These are phyloP conservation scores for Calendula officinalis DNA, from an alignment of 129 eudicot species.

Conservation along the genomic window DNA sequence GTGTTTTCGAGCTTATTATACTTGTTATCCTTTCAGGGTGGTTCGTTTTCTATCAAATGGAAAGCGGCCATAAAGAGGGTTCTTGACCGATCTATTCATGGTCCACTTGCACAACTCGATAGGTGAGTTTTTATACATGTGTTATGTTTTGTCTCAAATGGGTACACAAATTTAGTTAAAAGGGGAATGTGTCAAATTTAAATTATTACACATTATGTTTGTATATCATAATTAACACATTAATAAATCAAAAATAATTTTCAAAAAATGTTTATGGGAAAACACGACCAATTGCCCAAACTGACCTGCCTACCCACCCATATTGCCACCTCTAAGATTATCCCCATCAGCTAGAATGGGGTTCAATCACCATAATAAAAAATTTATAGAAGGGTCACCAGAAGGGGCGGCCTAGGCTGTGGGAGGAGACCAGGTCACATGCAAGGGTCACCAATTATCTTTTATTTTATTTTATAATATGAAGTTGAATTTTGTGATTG, in stretches of 20 bases:
- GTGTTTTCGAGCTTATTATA: background rate
- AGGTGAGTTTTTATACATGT: conserved; percentile 32
- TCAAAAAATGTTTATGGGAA: background rate
- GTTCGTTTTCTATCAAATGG: conserved; percentile 76
- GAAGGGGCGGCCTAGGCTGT: too few species aligned
- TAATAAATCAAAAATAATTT: background rate
- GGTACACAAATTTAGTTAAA: background rate
- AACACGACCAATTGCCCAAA: background rate
- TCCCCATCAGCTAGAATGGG: too few species aligned
- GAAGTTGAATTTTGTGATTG: too few species aligned
- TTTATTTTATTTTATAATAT: too few species aligned
- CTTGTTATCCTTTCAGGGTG: conserved; percentile 51
- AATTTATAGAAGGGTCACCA: too few species aligned
- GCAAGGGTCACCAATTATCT: too few species aligned
- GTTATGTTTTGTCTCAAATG: background rate
- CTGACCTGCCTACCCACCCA: background rate
- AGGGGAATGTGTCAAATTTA: background rate
- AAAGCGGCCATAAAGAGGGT: conserved; percentile 63
- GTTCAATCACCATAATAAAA: too few species aligned
- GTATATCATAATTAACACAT: background rate
- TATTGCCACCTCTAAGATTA: background rate
- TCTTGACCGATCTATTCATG: conserved; percentile 49
- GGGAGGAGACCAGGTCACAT: too few species aligned
- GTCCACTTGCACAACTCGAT: conserved; percentile 44
- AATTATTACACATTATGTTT: background rate